Base-by-base conservation (phyloP, 2,329 filamentous ascomycete genomes). In the Nemania sp. region DNA sequence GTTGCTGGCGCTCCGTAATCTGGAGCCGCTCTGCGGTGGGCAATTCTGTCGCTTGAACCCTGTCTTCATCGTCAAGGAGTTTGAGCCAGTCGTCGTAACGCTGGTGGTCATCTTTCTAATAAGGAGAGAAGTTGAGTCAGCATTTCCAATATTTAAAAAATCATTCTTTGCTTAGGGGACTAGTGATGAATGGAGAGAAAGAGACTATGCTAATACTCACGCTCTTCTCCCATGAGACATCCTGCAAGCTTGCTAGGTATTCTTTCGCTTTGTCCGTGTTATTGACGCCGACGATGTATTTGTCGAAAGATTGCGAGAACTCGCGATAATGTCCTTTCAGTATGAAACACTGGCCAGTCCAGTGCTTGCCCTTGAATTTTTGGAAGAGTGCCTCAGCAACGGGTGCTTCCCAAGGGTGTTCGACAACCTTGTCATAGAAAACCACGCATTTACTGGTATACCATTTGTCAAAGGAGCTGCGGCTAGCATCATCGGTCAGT, bases 311-410 rank as follows among this genome's bases (percentile, higher is more conserved):
- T 22, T 72, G 70, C 14, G 78, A 79, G 56, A 83, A 83, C 57
- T 83, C 80, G 41, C 74, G 73, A 62, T 79, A 83, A 48, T 80
- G 78, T 0, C 80, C 80, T 61, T 82, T 82, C 28, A 83, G 71
- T 6, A 83, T 70, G 60, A 82, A 82, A 54, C 73, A 77, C 34
- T 76, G 74, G 2, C 80, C 80, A 0, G 60, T 56, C 80, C 80
- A 83, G 19, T 75, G 77, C 59, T 74, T 72, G 14, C 65, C 64
- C 44, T 68, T 74, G 47, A 83, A 71, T 54, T 79, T 80, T 33
- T 72, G 65, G 17, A 74, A 64, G 2, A 83, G 61, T 0, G 73
- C 66, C 12, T 75, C 72, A 2, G 80, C 79, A 2, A 75, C 65
- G 0, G 79, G 79, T 33, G 79, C 80, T 53, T 82, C 79, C 73